Conservation (phyloP, 2,329 filamentous ascomycete genomes). For the Sporothrix luriei region DNA sequence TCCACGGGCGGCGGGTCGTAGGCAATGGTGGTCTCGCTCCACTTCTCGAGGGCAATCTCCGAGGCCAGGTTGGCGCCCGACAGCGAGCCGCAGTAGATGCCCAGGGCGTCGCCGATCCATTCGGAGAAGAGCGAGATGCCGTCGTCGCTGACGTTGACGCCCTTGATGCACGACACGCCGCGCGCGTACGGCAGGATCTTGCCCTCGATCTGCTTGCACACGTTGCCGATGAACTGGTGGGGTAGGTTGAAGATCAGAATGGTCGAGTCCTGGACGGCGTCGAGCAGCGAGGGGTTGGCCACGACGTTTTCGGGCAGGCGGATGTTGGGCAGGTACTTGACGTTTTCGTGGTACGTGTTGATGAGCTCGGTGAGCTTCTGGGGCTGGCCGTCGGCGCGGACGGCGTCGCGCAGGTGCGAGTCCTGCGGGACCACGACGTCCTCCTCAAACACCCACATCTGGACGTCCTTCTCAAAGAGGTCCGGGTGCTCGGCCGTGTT, state of each 20-base stretch:
- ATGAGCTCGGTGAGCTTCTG: slow-evolving; percentile 91
- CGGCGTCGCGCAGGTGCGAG: slow-evolving; percentile 70
- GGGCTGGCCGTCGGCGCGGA: slow-evolving; percentile 60
- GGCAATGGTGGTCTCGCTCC: slow-evolving; percentile 94
- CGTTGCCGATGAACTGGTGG: slow-evolving; percentile 90
- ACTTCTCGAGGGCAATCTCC: slow-evolving; percentile 90
- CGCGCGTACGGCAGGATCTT: slow-evolving; percentile 90
- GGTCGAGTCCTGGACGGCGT: slow-evolving; percentile 79
- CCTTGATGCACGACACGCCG: slow-evolving; percentile 97
- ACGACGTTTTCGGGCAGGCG: slow-evolving; percentile 78
- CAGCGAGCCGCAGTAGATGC: slow-evolving; percentile 94
- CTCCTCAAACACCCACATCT: slow-evolving; percentile 99
- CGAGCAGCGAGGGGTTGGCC: slow-evolving; percentile 78
- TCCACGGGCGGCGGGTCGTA: slow-evolving; percentile 93
- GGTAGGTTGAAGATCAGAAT: slow-evolving; percentile 96
- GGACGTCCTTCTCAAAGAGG: slow-evolving; percentile 83
- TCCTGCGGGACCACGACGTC: slow-evolving; percentile 72
- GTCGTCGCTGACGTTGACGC: slow-evolving; percentile 86
- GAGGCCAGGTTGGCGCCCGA: slow-evolving; percentile 95
- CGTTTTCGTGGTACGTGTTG: slow-evolving; percentile 91
- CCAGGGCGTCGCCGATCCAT: slow-evolving; percentile 85
- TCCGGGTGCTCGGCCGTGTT: slow-evolving; percentile 78
- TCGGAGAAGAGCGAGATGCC: slow-evolving; percentile 91
- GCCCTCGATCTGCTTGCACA: slow-evolving; percentile 81
- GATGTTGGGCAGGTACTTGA: slow-evolving; percentile 96